Evolutionary conservation across 2,329 filamentous ascomycete species (phyloP).

Genomic region (Pezicula rhizophila): DNA sequence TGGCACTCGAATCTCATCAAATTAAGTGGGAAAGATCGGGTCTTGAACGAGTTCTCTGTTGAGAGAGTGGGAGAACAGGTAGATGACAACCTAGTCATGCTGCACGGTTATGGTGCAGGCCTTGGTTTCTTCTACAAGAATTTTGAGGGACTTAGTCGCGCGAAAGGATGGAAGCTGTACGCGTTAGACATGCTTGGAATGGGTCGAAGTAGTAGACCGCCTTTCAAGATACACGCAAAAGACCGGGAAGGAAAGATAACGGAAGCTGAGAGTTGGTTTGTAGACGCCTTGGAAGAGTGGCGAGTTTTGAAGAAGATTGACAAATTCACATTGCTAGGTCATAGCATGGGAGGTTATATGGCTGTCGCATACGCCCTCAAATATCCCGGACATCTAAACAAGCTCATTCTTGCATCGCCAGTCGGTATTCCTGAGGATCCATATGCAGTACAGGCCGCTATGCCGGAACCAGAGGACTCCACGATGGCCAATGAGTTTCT

Average conservation of each 20-base stretch:
- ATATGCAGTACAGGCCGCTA: slow-evolving; percentile 72
- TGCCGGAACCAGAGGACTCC: slow-evolving; percentile 72
- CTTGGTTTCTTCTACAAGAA: slow-evolving; percentile 99
- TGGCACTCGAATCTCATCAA: slow-evolving; percentile 84
- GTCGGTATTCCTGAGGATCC: slow-evolving; percentile 94
- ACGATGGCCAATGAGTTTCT: slow-evolving; percentile 72
- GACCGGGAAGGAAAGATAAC: slow-evolving; percentile 71
- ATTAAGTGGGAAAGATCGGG: slow-evolving; percentile 78
- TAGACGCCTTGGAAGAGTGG: slow-evolving; percentile 96
- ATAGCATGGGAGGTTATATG: slow-evolving; percentile 91
- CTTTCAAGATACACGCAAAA: slow-evolving; percentile 81
- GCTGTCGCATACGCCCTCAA: slow-evolving; percentile 93
- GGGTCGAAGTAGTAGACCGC: slow-evolving; percentile 79
- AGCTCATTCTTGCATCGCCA: slow-evolving; percentile 89
- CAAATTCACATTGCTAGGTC: slow-evolving; percentile 85
- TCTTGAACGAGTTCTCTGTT: slow-evolving; percentile 87
- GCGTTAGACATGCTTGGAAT: slow-evolving; percentile 94
- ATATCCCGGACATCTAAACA: slow-evolving; percentile 90
- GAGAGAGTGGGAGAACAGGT: slow-evolving; percentile 73
- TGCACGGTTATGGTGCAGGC: slow-evolving; percentile 94
- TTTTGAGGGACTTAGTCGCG: slow-evolving; percentile 78
- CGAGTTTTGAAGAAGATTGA: slow-evolving; percentile 82
- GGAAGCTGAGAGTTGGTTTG: slow-evolving; percentile 92
- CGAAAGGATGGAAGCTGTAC: slow-evolving; percentile 80
- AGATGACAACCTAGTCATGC: slow-evolving; percentile 86